Evolutionary conservation across 2,329 filamentous ascomycete genomes (phyloP).

Genomic region (Fusarium ambrosium): DNA sequence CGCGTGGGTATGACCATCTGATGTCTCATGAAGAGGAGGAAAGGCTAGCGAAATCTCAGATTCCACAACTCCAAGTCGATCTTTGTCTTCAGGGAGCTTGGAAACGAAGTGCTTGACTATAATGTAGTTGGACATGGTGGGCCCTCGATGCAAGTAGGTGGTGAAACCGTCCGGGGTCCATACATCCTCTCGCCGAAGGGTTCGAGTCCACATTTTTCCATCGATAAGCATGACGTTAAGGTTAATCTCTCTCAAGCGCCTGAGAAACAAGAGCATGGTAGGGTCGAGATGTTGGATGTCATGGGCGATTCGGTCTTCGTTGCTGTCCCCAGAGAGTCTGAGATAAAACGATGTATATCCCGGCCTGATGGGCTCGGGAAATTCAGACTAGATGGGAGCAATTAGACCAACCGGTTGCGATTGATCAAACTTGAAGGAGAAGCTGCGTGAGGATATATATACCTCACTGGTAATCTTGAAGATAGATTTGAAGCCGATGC

Average conservation of each 20-base stretch:
- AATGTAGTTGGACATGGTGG: background rate
- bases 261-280: background rate
- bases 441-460: background rate
- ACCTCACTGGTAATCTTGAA: background rate
- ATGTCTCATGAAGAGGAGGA: background rate
- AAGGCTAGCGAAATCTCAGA: background rate
- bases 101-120: background rate
- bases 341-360: background rate
- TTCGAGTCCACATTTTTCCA: background rate
- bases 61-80: background rate
- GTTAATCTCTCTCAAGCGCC: background rate
- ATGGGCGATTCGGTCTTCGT: background rate
- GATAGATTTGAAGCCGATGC: background rate
- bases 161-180: background rate
- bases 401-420: background rate
- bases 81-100: background rate
- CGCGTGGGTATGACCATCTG: background rate
- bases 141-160: background rate
- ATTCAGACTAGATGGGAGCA: background rate
- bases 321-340: background rate
- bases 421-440: background rate
- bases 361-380: background rate
- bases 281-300: background rate
- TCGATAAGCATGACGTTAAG: background rate
- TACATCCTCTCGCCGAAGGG: background rate